A percentile compares a stretch with the other conserved stretches of the same genome.
phyloP scores from a whole-genome alignment of 1,139 yeast genomes.

The Hyphopichia wangnamkhiaoensis region DNA sequence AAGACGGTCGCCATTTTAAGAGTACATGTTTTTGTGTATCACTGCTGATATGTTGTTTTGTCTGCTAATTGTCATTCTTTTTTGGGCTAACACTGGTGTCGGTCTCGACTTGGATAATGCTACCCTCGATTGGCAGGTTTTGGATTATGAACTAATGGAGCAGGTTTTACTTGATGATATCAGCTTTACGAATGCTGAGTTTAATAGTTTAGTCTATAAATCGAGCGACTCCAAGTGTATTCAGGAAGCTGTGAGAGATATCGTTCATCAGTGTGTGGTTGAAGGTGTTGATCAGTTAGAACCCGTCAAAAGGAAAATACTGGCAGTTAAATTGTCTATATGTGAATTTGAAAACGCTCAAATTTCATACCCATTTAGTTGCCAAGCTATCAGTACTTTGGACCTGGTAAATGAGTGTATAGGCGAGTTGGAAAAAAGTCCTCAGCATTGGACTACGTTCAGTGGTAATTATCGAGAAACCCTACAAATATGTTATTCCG shows the following conservation, averaged over 20 bases:
- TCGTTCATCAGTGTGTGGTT: slow-evolving; percentile 28
- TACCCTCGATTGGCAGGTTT: no score
- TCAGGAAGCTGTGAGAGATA: slow-evolving; percentile 23
- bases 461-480: slow-evolving; percentile 58
- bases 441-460: slow-evolving; percentile 64
- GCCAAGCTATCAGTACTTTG: slow-evolving; percentile 18
- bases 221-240: slow-evolving; percentile 20
- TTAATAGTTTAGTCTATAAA: background rate
- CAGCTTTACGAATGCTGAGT: background rate
- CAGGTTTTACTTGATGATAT: background rate
- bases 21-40: no score
- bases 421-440: slow-evolving; percentile 36
- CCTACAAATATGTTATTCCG: slow-evolving; percentile 49
- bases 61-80: background rate
- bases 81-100: background rate
- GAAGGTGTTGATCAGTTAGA: slow-evolving; percentile 35
- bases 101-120: background rate
- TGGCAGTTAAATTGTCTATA: slow-evolving; percentile 51
- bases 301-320: slow-evolving; percentile 27
- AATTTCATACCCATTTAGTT: slow-evolving; percentile 34
- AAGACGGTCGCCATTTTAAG: no score
- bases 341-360: slow-evolving; percentile 56
- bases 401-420: slow-evolving; percentile 36
- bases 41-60: no score
- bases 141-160: background rate